These are phyloP conservation scores for Agaricus subrufescens DNA, from an alignment of 768 basidiomycete genomes.

Conservation along the genomic window DNA sequence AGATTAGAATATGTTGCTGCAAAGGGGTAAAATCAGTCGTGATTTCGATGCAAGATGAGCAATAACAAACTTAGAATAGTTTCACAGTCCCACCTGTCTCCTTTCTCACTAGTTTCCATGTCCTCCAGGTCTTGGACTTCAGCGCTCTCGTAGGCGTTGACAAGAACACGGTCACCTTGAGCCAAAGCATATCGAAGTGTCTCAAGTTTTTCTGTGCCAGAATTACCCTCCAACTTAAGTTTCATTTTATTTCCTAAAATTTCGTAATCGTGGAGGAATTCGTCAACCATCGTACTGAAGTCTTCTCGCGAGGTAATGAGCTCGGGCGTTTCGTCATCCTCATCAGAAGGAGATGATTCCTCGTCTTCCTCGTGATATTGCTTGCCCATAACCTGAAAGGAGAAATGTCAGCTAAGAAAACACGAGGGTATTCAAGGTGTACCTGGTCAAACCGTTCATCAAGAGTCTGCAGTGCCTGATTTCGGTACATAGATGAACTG, in stretches of 20 bases:
- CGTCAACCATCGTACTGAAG: conserved; percentile 87
- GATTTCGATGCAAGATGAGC: not conserved
- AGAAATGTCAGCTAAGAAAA: not conserved
- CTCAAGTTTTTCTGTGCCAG: conserved; percentile 73
- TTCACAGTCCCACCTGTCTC: conserved; percentile 93
- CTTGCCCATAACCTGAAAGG: conserved; percentile 64
- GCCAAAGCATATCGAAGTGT: conserved; percentile 76
- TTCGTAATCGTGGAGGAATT: conserved; percentile 91
- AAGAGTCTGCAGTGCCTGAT: conserved; percentile 79
- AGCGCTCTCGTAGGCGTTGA: conserved; percentile 39
- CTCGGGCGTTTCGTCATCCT: conserved; percentile 59
- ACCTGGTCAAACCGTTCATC: conserved; percentile 96
- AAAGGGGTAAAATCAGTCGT: conserved; percentile 8
- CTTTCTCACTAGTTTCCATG: conserved; percentile 50
- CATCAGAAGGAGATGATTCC: conserved; percentile 18
- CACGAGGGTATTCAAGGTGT: conserved; percentile 13
- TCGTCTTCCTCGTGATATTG: conserved; percentile 67
- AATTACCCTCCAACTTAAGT: conserved; percentile 67
- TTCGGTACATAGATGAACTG: conserved; percentile 93
- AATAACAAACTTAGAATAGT: conserved; percentile 79
- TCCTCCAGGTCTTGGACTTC: conserved; percentile 38
- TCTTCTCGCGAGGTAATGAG: conserved; percentile 82
- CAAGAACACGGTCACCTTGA: conserved; percentile 54
- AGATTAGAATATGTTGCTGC: conserved; percentile 94
- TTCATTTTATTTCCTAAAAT: conserved; percentile 84